Evolutionary conservation across 148 eudicot genomes (phyloP), one percentile per base, ranked within the genome.

Genomic region (Heliamphora exappendiculata): DNA sequence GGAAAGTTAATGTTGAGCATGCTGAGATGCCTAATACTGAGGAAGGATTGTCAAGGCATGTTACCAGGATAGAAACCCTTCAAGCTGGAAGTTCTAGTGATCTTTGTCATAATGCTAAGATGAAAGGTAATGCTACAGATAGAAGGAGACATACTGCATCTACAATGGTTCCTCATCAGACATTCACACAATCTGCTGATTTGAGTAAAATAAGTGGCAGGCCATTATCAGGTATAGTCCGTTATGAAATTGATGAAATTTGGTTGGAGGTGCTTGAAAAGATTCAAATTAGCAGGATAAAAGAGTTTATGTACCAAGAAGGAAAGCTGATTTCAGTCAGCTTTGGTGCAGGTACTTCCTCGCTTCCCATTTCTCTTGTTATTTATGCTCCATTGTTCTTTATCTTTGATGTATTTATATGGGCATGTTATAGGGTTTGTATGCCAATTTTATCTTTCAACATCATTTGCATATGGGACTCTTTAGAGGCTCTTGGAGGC

Each of bases 221-320:
- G 76, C 78, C 78, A 33, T 59, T 66, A 53, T 5, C 53, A 9
- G 81, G 75, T 49, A 84, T 82, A 76, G 83, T 79, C 59, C 75
- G 60, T 63, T 73, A 80, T 19, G 92, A 82, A 73, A 86, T 89
- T 73, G 90, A 90, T 47, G 94, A 88, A 79, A 89, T 95, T 72
- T 92, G 97, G 97, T 83, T 87, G 75, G 90, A 91, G 79, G 96
- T 92, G 77, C 90, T 92, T 70, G 89, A 83, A 74, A 89, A 86
- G 68, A 85, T 92, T 39, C 82, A 81, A 76, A 80, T 88, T 59
- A 83, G 82, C 70, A 83, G 84, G 84, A 34, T 94, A 36, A 92
- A 82, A 79, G 97, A 91, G 89, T 94, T 95, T 77, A 66, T 94
- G 86, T 86, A 85, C 80, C 89, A 81, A 81, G 98, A 94, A 86